Base-by-base conservation (phyloP, 495 filamentous ascomycete genomes). In the Neurospora cerealis region DNA sequence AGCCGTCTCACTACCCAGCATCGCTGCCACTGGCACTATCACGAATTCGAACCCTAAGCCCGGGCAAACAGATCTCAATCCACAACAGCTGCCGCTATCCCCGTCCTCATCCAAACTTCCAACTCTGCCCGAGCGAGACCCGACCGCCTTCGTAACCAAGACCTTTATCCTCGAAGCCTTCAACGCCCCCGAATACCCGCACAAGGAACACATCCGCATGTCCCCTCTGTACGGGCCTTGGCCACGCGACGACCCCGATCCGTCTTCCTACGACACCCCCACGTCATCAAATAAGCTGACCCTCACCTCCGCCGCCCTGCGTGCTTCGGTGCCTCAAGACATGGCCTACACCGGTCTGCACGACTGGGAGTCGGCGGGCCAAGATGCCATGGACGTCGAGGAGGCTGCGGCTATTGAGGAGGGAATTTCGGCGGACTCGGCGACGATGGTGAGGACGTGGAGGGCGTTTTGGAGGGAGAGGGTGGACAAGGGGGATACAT, bases 321-420 rank as follows among this genome's bases (percentile, higher is more conserved):
- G 75, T 32, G 72, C 48, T 19, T 70, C 76, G n/a, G 71, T 87
- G n/a, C 83, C 85, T 2, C 48, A 74, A 3, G 78, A 78, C 21
- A 76, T 82, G 28, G 82, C 81, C 73, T 72, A 76, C 36, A 74
- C 73, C n/a, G 86, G 82, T 4, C 74, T 87, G 39, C 73, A 71
- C 28, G 86, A 87, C 71, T 88, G 87, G 87, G 82, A 86, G 70
- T 83, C 80, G 5, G 79, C 80, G 71, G 82, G 80, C n/a, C 79
- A 81, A 75, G 54, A 62, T 9, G 54, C 54, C 13, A 62, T 34
- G 24, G 28, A 62, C 28, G 0, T 62, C 15, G 54, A 32, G 24
- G 54, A 62, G 54, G 5, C 15, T 0, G 1, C 54, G 13, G 54
- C 54, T 17, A 34, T 19, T 4, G 54, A 34, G 54, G 11, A 62